Percentiles rank a stretch among this genome's conserved stretches.
These are phyloP conservation scores for Stachybotrys echinatus DNA, from an alignment of 2,329 filamentous ascomycete species.

Conservation along the genomic window DNA sequence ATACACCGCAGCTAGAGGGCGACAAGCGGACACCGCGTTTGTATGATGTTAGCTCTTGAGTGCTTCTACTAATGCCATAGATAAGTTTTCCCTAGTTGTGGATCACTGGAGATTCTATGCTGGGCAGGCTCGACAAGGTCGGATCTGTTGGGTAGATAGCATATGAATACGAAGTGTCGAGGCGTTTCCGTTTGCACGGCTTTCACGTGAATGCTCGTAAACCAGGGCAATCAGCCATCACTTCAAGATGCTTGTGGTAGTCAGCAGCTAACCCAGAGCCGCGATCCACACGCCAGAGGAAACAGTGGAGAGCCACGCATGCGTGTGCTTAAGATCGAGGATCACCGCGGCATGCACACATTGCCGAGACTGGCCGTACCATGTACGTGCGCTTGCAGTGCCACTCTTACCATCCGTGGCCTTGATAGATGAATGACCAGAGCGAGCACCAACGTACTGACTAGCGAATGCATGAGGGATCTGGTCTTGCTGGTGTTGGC, in stretches of 20 bases:
- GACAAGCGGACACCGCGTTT: too few species aligned
- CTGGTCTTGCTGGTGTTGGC: too few species aligned
- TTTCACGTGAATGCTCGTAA: neutral
- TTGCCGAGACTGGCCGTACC: neutral
- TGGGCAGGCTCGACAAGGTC: too few species aligned
- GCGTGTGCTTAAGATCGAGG: neutral
- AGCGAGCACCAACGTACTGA: too few species aligned
- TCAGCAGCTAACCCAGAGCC: neutral
- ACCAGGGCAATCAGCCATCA: neutral
- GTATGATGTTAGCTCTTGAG: too few species aligned
- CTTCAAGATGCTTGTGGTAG: neutral
- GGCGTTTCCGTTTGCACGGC: neutral
- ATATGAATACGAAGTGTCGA: neutral
- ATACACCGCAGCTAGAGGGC: too few species aligned
- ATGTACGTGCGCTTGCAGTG: neutral
- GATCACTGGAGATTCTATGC: too few species aligned
- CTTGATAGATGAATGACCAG: too few species aligned
- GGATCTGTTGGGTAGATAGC: neutral
- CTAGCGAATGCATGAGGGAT: too few species aligned
- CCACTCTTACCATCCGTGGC: too few species aligned
- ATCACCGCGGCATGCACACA: neutral
- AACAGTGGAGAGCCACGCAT: neutral
- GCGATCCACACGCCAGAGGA: neutral
- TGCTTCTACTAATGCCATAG: too few species aligned
- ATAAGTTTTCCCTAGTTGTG: too few species aligned